Evolutionary conservation across 306 rosid species (phyloP).

Genomic region (Lathyrus oleraceus): DNA sequence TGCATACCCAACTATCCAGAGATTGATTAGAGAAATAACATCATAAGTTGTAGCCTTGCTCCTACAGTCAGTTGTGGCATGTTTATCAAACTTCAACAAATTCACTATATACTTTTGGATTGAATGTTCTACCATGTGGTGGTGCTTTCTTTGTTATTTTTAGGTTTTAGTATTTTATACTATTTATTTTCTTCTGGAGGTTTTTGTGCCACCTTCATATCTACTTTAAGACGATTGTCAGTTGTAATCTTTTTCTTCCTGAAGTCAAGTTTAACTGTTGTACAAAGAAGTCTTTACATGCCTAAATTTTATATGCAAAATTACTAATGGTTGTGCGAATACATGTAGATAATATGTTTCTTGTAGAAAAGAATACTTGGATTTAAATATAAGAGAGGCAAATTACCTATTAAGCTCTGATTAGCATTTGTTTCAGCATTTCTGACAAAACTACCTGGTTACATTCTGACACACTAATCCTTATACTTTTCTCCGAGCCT

Average conservation of each 20-base stretch:
- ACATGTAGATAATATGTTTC: constrained; percentile 15
- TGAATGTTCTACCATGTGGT: constrained; percentile 21
- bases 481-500: background rate
- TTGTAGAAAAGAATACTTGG: background rate
- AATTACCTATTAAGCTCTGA: background rate
- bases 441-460: background rate
- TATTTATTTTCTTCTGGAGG: constrained; percentile 18
- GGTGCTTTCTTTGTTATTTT: constrained; percentile 17
- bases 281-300: constrained; percentile 23
- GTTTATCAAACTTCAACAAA: constrained; percentile 21
- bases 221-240: constrained; percentile 28
- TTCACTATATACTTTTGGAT: constrained; percentile 13
- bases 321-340: constrained; percentile 16
- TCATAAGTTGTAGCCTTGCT: constrained; percentile 48
- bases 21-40: constrained; percentile 72
- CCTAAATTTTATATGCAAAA: constrained; percentile 9
- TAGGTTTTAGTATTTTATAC: constrained; percentile 28
- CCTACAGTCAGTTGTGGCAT: constrained; percentile 19
- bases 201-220: constrained; percentile 13
- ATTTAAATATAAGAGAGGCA: background rate
- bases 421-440: constrained; percentile 3
- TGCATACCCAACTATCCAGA: constrained; percentile 68
- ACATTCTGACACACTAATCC: background rate
- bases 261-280: constrained; percentile 29
- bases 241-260: constrained; percentile 23